Conservation (phyloP, 1,139 yeast genomes). For the Spencermartinsiella ligniputridi region DNA sequence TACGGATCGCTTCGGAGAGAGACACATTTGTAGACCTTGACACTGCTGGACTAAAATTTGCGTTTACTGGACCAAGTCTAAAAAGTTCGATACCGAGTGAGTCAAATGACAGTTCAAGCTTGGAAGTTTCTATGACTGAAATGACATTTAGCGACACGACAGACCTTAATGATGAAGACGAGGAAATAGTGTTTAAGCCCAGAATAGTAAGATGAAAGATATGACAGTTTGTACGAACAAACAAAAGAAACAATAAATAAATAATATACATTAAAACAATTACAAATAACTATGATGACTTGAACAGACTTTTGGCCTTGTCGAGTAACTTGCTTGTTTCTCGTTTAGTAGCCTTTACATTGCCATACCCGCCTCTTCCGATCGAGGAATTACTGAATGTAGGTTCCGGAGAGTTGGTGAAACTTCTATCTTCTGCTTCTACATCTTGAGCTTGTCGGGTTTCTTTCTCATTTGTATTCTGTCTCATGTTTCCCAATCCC, state of each 20-base stretch:
- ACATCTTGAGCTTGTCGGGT: slow-evolving; percentile 71
- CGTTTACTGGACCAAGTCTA: not conserved
- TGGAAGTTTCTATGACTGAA: slow-evolving; percentile 5
- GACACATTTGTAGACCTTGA: not conserved
- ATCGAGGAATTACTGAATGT: slow-evolving; percentile 29
- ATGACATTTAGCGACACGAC: slow-evolving; percentile 1
- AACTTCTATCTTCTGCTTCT: slow-evolving; percentile 37
- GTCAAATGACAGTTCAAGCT: slow-evolving; percentile 7
- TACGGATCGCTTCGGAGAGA: slow-evolving; percentile 3
- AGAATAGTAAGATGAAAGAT: not conserved
- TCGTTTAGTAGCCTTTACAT: slow-evolving; percentile 27
- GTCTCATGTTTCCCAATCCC: slow-evolving; percentile 75
- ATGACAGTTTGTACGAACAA: not conserved
- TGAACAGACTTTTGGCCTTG: slow-evolving; percentile 21
- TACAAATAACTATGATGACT: slow-evolving; percentile 6
- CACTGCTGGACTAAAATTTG: not conserved
- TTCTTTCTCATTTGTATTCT: slow-evolving; percentile 55
- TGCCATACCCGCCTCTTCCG: slow-evolving; percentile 40
- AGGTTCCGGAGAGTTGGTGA: slow-evolving; percentile 17
- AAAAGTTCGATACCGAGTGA: too few species aligned
- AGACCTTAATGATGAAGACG: slow-evolving; percentile 7
- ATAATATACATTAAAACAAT: too few species aligned
- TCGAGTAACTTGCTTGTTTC: slow-evolving; percentile 13
- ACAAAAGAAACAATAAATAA: not conserved
- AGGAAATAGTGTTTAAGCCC: slow-evolving; percentile 8